phyloP scores from a whole-genome alignment of 805 yeast species.

The Lipomyces lipofer region DNA sequence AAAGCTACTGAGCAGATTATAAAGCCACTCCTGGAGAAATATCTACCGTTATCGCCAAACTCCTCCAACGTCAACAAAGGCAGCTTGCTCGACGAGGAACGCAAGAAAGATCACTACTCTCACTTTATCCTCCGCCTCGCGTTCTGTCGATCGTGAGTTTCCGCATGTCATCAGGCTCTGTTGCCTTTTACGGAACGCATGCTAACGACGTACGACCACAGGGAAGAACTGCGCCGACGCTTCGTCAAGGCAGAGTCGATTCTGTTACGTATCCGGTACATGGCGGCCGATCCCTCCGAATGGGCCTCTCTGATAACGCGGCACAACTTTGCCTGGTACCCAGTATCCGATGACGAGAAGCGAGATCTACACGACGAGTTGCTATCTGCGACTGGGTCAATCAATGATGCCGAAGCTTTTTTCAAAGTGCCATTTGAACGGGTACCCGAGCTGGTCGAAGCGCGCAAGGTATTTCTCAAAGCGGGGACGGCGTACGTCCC shows the following conservation, averaged over 20 bases:
- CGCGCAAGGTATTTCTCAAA: constrained; percentile 66
- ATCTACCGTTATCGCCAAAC: constrained; percentile 62
- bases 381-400: constrained; percentile 47
- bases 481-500: constrained; percentile 85
- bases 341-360: constrained; percentile 65
- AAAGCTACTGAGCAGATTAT: constrained; percentile 67
- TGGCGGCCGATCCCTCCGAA: constrained; percentile 60
- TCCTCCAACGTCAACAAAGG: constrained; percentile 33
- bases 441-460: constrained; percentile 72
- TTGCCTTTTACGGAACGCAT: background rate
- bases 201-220: constrained; percentile 38
- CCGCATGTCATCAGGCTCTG: background rate
- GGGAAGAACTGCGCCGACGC: constrained; percentile 74
- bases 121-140: constrained; percentile 87
- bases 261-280: constrained; percentile 73
- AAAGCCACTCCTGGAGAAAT: constrained; percentile 63
- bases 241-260: constrained; percentile 75
- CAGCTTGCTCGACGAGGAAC: constrained; percentile 51
- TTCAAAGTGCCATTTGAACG: constrained; percentile 86
- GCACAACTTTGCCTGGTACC: constrained; percentile 70
- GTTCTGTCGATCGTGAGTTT: constrained; percentile 60
- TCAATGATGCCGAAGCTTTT: constrained; percentile 56
- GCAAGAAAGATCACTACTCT: constrained; percentile 87
- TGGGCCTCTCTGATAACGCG: constrained; percentile 58
- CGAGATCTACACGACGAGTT: constrained; percentile 49